phyloP scores from a whole-genome alignment of 2,329 filamentous ascomycete genomes.

The Tolypocladium ophioglossoides region DNA sequence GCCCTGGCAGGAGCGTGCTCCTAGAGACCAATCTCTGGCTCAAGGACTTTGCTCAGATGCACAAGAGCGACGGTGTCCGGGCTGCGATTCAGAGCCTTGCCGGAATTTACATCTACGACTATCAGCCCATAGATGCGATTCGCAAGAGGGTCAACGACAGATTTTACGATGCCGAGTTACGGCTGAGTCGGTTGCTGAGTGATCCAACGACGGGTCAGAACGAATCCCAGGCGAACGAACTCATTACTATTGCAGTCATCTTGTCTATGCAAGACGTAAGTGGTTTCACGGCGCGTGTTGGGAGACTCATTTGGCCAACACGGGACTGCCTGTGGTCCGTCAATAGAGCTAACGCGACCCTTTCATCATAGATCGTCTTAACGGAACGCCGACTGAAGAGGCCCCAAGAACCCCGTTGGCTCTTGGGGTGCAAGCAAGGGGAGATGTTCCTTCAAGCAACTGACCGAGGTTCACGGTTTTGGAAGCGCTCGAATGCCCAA shows the following conservation, averaged over 20 bases:
- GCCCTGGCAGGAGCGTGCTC: constrained; percentile 27
- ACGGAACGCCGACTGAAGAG: constrained; percentile 24
- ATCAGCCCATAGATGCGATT: constrained; percentile 20
- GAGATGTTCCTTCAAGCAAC: constrained; percentile 23
- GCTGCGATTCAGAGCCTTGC: constrained; percentile 29
- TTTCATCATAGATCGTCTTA: constrained; percentile 19
- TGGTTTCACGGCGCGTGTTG: not conserved
- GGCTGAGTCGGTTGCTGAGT: constrained; percentile 18
- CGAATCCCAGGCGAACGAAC: constrained; percentile 16
- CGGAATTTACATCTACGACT: constrained; percentile 30
- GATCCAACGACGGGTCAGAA: constrained; percentile 10
- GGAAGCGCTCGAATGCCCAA: constrained; percentile 21
- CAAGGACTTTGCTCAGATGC: constrained; percentile 28
- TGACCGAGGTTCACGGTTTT: constrained; percentile 25
- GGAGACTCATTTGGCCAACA: not conserved
- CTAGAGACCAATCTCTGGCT: constrained; percentile 28
- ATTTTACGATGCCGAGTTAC: constrained; percentile 18
- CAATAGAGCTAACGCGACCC: not conserved
- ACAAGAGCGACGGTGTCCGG: constrained; percentile 20
- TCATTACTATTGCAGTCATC: constrained; percentile 25
- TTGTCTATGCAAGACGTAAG: constrained; percentile 30
- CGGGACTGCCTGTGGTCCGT: not conserved
- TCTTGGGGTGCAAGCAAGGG: constrained; percentile 23
- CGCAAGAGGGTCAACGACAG: constrained; percentile 21
- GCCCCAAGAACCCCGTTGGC: constrained; percentile 23